Conservation (phyloP, 2,329 filamentous ascomycete species). For the Aureobasidium sp. region DNA sequence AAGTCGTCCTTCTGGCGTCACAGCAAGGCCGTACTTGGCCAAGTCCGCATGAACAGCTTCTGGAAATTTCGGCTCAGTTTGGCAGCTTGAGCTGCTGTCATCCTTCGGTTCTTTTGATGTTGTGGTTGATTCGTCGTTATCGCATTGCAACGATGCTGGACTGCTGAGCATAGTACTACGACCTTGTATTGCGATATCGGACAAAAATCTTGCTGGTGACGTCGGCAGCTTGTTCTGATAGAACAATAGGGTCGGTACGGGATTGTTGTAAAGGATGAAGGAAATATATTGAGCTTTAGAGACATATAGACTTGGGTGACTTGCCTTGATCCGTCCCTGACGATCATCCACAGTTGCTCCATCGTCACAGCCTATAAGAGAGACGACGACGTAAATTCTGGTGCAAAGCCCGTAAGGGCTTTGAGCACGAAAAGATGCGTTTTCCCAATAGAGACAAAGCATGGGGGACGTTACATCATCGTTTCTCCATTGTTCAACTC, state of each 20-base stretch:
- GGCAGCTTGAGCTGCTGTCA: neutral
- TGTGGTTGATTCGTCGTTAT: neutral
- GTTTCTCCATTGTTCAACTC: neutral
- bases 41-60: neutral
- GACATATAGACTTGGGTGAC: neutral
- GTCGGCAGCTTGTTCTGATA: neutral
- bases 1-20: neutral
- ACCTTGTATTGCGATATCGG: neutral
- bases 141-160: neutral
- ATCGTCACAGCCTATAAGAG: neutral
- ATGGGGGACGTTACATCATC: neutral
- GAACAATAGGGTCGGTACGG: neutral
- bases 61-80: neutral
- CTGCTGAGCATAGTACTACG: neutral
- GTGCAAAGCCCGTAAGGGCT: neutral
- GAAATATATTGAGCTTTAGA: neutral
- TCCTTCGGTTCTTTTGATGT: neutral
- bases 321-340: neutral
- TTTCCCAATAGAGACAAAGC: neutral
- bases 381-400: neutral
- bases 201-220: neutral
- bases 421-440: neutral
- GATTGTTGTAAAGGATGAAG: neutral
- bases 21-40: neutral
- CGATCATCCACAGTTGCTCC: neutral